phyloP scores from a whole-genome alignment of 2,329 filamentous ascomycete species.

The Mariannaea sp. region DNA sequence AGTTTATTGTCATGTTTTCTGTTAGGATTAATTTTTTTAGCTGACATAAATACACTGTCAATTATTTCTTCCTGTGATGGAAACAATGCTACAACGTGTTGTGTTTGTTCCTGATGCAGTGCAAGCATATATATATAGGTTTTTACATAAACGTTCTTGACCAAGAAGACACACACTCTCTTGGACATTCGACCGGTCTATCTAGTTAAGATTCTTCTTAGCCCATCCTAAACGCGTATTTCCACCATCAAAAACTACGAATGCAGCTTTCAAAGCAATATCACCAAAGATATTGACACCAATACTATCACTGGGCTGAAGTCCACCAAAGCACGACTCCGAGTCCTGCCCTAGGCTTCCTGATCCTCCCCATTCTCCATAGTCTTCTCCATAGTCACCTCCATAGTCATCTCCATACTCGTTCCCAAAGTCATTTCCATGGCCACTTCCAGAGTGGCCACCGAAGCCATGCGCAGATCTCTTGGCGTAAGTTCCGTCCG shows the following conservation, averaged over 20 bases:
- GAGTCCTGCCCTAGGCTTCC: not conserved
- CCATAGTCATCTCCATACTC: not conserved
- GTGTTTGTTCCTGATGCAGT: no score
- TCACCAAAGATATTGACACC: slow-evolving; percentile 65
- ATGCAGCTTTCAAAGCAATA: slow-evolving; percentile 64
- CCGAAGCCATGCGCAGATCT: not conserved
- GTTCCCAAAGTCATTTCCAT: not conserved
- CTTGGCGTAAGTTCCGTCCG: slow-evolving; percentile 33
- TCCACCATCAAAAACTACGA: slow-evolving; percentile 58
- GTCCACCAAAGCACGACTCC: slow-evolving; percentile 64
- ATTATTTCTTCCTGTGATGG: no score
- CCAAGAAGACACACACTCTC: no score
- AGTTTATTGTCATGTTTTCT: no score
- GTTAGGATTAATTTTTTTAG: no score
- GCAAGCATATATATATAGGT: no score
- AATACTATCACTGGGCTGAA: slow-evolving; percentile 58
- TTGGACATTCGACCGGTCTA: no score
- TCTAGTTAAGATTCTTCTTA: slow-evolving; percentile 17
- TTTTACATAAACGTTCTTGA: no score
- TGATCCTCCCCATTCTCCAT: not conserved
- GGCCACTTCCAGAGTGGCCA: not conserved
- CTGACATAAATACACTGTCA: no score
- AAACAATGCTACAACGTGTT: no score
- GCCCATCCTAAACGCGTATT: slow-evolving; percentile 32
- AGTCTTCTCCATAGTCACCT: not conserved